Percentiles rank a stretch among this genome's conserved stretches.
These are phyloP conservation scores for Globisporangium irregulare DNA, from an alignment of 352 stramenopile genomes.

Conservation along the genomic window DNA sequence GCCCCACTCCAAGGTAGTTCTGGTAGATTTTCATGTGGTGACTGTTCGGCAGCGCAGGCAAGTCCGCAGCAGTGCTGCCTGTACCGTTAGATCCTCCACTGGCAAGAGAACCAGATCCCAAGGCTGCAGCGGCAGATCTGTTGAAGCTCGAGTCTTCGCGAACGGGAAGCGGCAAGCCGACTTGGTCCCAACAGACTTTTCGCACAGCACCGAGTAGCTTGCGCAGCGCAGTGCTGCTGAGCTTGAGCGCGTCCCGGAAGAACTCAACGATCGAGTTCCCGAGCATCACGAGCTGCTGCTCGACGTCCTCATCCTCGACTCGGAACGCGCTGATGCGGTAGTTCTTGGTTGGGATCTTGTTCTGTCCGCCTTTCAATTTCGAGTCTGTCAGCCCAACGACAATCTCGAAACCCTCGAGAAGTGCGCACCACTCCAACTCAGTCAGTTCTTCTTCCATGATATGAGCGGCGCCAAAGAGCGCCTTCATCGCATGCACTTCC, in stretches of 20 bases:
- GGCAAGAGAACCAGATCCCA: neutral
- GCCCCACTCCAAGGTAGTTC: constrained; percentile 68
- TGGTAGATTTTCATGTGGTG: constrained; percentile 84
- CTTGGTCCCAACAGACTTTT: constrained; percentile 68
- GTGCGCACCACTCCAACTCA: constrained; percentile 66
- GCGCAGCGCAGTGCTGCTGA: constrained; percentile 55
- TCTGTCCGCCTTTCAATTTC: constrained; percentile 71
- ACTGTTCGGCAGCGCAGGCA: constrained; percentile 36
- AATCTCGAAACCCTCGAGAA: constrained; percentile 82
- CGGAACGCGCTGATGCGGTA: constrained; percentile 73
- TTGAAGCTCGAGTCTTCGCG: constrained; percentile 3
- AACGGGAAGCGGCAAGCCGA: constrained; percentile 45
- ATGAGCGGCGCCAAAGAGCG: constrained; percentile 75
- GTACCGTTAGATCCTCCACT: neutral
- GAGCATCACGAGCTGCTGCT: constrained; percentile 85
- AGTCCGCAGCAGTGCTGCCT: constrained; percentile 18
- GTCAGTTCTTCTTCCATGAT: constrained; percentile 85
- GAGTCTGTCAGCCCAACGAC: constrained; percentile 68
- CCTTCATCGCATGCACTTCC: constrained; percentile 88
- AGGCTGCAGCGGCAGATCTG: neutral
- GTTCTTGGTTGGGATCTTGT: constrained; percentile 69
- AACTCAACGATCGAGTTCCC: constrained; percentile 85
- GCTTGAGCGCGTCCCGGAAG: constrained; percentile 66
- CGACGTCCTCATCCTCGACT: constrained; percentile 83
- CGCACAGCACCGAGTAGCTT: constrained; percentile 62